Evolutionary conservation across 768 basidiomycete genomes (phyloP).

Genomic region (Sarcomyxa edulis): DNA sequence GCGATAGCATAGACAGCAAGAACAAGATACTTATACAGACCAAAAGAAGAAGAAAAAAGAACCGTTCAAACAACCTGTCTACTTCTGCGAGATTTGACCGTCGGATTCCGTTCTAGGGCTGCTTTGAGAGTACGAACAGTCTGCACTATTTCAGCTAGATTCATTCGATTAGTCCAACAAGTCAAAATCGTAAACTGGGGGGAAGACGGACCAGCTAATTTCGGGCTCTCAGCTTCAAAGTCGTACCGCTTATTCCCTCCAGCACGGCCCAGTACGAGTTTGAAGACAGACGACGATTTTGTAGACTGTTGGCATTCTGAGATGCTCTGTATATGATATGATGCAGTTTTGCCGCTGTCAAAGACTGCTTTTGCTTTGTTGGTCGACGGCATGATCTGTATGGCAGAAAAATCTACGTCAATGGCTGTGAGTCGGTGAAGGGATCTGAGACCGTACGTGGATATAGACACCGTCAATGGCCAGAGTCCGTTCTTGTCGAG

Average conservation of each 20-base stretch:
- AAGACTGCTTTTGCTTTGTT: conserved; percentile 78
- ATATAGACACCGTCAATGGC: conserved; percentile 96
- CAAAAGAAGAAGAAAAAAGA: too few species aligned
- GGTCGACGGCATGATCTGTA: conserved; percentile 82
- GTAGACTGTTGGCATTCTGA: conserved; percentile 78
- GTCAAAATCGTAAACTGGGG: background rate
- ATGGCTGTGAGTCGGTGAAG: background rate
- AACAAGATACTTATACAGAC: too few species aligned
- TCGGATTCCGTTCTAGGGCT: conserved; percentile 59
- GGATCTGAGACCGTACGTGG: conserved; percentile 45
- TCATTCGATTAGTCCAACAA: conserved; percentile 1
- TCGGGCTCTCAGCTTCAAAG: conserved; percentile 90
- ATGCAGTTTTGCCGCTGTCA: conserved; percentile 85
- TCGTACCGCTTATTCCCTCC: conserved; percentile 88
- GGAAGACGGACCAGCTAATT: conserved; percentile 60
- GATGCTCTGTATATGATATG: conserved; percentile 88
- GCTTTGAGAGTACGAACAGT: conserved; percentile 62
- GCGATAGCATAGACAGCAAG: too few species aligned
- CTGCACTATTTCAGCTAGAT: conserved; percentile 75
- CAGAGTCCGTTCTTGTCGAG: conserved; percentile 83
- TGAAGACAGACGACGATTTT: conserved; percentile 80
- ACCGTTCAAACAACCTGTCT: conserved; percentile 48
- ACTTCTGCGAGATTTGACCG: conserved; percentile 60
- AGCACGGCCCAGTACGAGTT: conserved; percentile 76
- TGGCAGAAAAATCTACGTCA: background rate